Percentiles rank a stretch among this genome's conserved stretches.
phyloP scores from a whole-genome alignment of 2,329 filamentous ascomycete species.

The Colletotrichum eleusines region DNA sequence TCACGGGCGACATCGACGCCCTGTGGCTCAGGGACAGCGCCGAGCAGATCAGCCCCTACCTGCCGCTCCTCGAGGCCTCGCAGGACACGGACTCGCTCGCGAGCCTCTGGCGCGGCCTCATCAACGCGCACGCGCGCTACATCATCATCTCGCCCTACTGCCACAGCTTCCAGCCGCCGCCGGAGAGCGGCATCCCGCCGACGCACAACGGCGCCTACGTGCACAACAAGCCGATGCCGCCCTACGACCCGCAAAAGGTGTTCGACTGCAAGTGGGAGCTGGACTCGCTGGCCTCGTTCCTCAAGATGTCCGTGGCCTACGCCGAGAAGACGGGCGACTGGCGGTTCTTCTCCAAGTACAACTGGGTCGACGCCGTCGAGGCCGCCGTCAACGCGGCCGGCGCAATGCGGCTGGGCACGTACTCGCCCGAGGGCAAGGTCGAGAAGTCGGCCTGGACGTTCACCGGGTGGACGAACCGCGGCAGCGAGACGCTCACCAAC shows the following conservation, averaged over 20 bases:
- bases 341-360: conserved; percentile 75
- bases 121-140: conserved; percentile 79
- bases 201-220: conserved; percentile 68
- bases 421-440: conserved; percentile 69
- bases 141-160: conserved; percentile 81
- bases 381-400: conserved; percentile 76
- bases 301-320: conserved; percentile 85
- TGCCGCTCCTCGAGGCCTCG: conserved; percentile 69
- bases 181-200: conserved; percentile 75
- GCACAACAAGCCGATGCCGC: conserved; percentile 70
- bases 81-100: conserved; percentile 70
- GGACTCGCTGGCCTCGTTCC: conserved; percentile 87
- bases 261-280: conserved; percentile 95
- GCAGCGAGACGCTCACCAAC: conserved; percentile 86
- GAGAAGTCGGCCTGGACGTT: conserved; percentile 79
- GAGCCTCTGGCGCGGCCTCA: conserved; percentile 75
- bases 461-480: conserved; percentile 76
- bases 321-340: conserved; percentile 76
- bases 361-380: conserved; percentile 80
- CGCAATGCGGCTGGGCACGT: conserved; percentile 80
- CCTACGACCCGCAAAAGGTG: conserved; percentile 74
- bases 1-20: conserved; percentile 86
- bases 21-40: conserved; percentile 91
- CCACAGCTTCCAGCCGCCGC: conserved; percentile 90
- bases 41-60: conserved; percentile 78